phyloP scores from a whole-genome alignment of 305 asterid genomes.

The Fraxinus latifolia region DNA sequence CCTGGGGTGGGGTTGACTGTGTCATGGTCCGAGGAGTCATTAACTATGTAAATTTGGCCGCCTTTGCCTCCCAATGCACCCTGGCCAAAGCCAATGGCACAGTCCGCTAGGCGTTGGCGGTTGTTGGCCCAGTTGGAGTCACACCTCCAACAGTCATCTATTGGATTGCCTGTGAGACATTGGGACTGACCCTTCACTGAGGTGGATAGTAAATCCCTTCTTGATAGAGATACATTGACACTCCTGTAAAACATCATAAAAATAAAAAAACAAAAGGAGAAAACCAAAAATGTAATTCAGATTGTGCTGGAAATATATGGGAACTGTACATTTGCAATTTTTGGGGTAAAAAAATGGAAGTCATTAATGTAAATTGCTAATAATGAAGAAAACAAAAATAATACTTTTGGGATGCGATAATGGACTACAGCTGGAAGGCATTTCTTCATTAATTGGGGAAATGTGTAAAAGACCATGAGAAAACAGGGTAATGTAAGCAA shows the following conservation, averaged over 20 bases:
- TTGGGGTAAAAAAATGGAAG: neutral
- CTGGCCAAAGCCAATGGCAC: conserved; percentile 67
- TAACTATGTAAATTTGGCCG: conserved; percentile 61
- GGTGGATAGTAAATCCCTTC: conserved; percentile 50
- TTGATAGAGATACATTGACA: conserved; percentile 50
- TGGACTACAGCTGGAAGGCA: conserved; percentile 28
- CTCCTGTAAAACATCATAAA: conserved; percentile 30
- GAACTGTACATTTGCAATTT: neutral
- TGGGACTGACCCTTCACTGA: conserved; percentile 39
- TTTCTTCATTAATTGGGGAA: conserved; percentile 12
- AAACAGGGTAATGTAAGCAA: conserved; percentile 30
- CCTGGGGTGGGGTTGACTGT: conserved; percentile 56
- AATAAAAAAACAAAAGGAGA: neutral
- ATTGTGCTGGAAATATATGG: neutral
- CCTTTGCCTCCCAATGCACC: conserved; percentile 61
- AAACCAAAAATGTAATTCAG: neutral
- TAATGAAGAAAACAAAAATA: neutral
- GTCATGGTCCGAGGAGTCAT: conserved; percentile 73
- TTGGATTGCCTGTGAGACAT: conserved; percentile 83
- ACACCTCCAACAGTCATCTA: conserved; percentile 94
- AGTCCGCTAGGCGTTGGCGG: conserved; percentile 74
- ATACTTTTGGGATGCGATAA: neutral
- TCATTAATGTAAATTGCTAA: conserved; percentile 11
- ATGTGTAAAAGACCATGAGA: neutral
- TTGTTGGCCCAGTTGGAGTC: conserved; percentile 62